phyloP scores from a whole-genome alignment of 805 yeast genomes.

The Cyberlindnera galapagoensis region DNA sequence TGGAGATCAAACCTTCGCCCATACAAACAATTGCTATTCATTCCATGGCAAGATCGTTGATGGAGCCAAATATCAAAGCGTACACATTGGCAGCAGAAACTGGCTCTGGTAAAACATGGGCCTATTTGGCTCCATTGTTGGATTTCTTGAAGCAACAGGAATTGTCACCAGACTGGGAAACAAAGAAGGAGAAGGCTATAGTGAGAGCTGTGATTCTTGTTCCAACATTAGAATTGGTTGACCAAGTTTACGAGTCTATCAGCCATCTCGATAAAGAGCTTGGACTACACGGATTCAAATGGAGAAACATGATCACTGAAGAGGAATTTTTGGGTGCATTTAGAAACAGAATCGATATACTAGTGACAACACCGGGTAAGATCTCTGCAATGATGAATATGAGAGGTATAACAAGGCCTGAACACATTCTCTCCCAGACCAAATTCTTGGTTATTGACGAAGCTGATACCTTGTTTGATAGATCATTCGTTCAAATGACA shows the following conservation, averaged over 20 bases:
- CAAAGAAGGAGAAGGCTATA: slow-evolving; percentile 30
- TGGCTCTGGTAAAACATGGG: slow-evolving; percentile 95
- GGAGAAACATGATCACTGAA: slow-evolving; percentile 58
- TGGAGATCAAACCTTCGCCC: slow-evolving; percentile 53
- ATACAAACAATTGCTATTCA: slow-evolving; percentile 73
- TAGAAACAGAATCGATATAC: slow-evolving; percentile 58
- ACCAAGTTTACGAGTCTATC: slow-evolving; percentile 56
- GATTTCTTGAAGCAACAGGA: slow-evolving; percentile 57
- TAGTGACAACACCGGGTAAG: slow-evolving; percentile 84
- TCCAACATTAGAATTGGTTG: slow-evolving; percentile 86
- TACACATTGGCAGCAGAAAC: slow-evolving; percentile 93
- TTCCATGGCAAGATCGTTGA: slow-evolving; percentile 25
- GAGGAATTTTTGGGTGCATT: slow-evolving; percentile 42
- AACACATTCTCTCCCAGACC: slow-evolving; percentile 38
- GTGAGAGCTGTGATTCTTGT: slow-evolving; percentile 71
- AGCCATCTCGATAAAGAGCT: slow-evolving; percentile 29
- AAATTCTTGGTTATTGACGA: slow-evolving; percentile 76
- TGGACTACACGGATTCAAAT: slow-evolving; percentile 43
- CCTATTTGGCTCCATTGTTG: slow-evolving; percentile 73
- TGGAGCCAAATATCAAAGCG: slow-evolving; percentile 41
- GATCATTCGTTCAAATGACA: slow-evolving; percentile 67
- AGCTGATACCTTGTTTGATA: slow-evolving; percentile 88
- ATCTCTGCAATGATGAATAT: slow-evolving; percentile 34
- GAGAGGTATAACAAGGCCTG: slow-evolving; percentile 29
- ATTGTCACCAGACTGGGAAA: slow-evolving; percentile 29